These are phyloP conservation scores for Colletotrichum chlorophyti DNA, from an alignment of 2,329 filamentous ascomycete species.

Conservation along the genomic window DNA sequence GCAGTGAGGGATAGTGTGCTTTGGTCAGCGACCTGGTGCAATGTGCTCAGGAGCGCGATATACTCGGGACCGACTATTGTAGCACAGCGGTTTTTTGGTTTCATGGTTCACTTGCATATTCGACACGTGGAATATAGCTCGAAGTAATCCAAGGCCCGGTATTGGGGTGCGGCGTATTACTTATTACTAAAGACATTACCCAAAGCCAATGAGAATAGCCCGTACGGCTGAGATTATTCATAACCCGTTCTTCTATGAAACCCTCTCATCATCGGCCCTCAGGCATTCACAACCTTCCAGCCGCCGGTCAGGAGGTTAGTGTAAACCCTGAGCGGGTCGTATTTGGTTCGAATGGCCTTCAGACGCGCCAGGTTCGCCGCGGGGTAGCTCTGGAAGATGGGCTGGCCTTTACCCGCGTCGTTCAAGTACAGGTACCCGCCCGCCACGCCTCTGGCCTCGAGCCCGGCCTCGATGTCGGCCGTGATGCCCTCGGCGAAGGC, in stretches of 20 bases:
- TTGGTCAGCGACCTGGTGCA: too few relatives aligned
- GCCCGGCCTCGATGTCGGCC: conserved; percentile 8
- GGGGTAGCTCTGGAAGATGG: conserved; percentile 28
- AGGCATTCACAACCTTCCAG: conserved; percentile 23
- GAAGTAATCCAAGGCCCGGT: too few relatives aligned
- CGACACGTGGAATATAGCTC: too few relatives aligned
- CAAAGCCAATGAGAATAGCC: neutral
- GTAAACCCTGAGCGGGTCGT: conserved; percentile 22
- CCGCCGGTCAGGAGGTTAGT: conserved; percentile 21
- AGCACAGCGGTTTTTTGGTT: too few relatives aligned
- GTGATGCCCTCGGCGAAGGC: conserved; percentile 7
- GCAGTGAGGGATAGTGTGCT: too few relatives aligned
- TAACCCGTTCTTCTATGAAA: neutral
- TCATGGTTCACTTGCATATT: too few relatives aligned
- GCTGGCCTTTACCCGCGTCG: conserved; percentile 50
- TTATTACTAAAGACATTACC: neutral
- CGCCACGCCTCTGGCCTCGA: conserved; percentile 16
- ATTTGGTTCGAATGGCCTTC: conserved; percentile 22
- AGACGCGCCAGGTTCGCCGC: conserved; percentile 14
- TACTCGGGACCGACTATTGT: too few relatives aligned
- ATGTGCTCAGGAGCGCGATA: too few relatives aligned
- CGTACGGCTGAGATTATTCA: neutral
- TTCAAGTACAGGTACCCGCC: conserved; percentile 44
- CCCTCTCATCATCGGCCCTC: neutral
- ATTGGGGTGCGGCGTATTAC: neutral